Percentiles rank a stretch among this genome's conserved stretches.
phyloP scores from a whole-genome alignment of 2,329 filamentous ascomycete genomes.

The Trichoderma aggressivum region DNA sequence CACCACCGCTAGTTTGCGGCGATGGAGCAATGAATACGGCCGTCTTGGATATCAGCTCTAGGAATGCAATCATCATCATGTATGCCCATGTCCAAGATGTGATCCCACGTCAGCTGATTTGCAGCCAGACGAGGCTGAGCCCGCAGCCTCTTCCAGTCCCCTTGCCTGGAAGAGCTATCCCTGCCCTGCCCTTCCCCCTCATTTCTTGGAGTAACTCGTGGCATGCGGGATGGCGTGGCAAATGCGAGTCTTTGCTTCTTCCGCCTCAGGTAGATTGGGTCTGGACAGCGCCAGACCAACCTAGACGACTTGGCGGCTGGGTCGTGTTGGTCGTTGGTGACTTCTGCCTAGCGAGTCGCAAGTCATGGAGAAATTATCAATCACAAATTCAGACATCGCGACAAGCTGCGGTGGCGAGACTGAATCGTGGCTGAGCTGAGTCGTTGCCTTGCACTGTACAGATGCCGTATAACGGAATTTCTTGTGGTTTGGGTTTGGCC shows the following conservation, averaged over 20 bases:
- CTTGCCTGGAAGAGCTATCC: background rate
- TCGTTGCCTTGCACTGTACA: background rate
- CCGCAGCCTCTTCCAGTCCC: slow-evolving; percentile 8
- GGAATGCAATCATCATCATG: background rate
- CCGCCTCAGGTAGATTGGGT: background rate
- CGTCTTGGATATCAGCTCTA: background rate
- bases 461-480: background rate
- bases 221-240: slow-evolving; percentile 3
- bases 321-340: background rate
- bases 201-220: background rate
- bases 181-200: background rate
- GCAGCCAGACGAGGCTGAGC: slow-evolving; percentile 16
- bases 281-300: background rate
- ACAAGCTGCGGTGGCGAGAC: slow-evolving; percentile 1
- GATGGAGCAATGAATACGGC: background rate
- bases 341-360: background rate
- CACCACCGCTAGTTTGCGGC: background rate
- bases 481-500: background rate
- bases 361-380: background rate
- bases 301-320: background rate
- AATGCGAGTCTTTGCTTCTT: background rate
- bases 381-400: background rate
- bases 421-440: background rate
- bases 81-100: background rate
- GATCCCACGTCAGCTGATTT: slow-evolving; percentile 17